Evolutionary conservation across 108 stramenopile species (phyloP).

Genomic region (Conticribra guillardii): DNA sequence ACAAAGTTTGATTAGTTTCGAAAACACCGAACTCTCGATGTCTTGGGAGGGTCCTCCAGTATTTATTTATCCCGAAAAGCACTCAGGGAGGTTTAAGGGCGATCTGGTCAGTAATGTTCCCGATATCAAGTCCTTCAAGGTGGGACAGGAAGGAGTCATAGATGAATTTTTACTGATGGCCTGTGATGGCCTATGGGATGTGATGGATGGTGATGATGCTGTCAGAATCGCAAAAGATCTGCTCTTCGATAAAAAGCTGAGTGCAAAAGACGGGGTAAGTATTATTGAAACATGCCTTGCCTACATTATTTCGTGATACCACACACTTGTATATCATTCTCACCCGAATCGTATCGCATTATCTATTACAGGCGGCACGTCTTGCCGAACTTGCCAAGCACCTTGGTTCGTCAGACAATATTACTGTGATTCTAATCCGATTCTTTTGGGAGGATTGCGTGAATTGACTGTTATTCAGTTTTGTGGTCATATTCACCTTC

Average conservation of each 20-base stretch:
- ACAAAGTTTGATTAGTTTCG: not conserved
- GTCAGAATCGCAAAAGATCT: slow-evolving; percentile 75
- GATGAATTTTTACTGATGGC: slow-evolving; percentile 80
- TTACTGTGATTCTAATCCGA: slow-evolving; percentile 79
- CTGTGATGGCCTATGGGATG: slow-evolving; percentile 89
- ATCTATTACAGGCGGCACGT: slow-evolving; percentile 57
- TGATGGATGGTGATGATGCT: slow-evolving; percentile 71
- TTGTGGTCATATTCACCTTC: no score
- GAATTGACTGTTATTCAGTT: no score
- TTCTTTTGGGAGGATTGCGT: slow-evolving; percentile 51
- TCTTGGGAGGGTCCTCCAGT: slow-evolving; percentile 72
- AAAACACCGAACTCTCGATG: slow-evolving; percentile 10
- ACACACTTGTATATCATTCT: slow-evolving; percentile 2
- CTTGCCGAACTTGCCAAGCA: slow-evolving; percentile 83
- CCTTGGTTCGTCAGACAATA: slow-evolving; percentile 85
- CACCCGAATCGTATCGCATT: not conserved
- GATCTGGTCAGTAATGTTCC: slow-evolving; percentile 77
- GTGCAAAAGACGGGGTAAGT: slow-evolving; percentile 66
- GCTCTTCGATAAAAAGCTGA: slow-evolving; percentile 64
- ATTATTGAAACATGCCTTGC: no score
- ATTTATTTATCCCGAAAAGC: slow-evolving; percentile 71
- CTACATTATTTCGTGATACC: no score
- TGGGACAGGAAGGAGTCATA: slow-evolving; percentile 52
- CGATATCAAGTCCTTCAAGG: slow-evolving; percentile 57
- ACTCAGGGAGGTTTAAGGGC: slow-evolving; percentile 65